These are phyloP conservation scores for Paracamarosporium sp. DNA, from an alignment of 2,329 filamentous ascomycete genomes.

Conservation along the genomic window DNA sequence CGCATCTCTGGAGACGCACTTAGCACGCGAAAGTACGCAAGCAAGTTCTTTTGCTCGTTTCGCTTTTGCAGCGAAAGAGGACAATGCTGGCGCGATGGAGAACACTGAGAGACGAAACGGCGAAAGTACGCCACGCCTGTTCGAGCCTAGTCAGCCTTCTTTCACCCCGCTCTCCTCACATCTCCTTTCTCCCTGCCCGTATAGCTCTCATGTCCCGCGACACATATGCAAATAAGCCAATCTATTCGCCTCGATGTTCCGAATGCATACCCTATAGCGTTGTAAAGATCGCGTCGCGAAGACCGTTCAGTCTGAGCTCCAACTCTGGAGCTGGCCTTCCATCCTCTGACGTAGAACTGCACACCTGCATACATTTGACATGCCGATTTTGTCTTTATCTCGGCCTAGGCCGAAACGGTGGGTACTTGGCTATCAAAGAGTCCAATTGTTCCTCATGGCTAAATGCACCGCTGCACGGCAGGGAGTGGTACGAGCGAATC, in stretches of 20 bases:
- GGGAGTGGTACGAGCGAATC: slow-evolving; percentile 16
- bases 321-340: neutral
- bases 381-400: neutral
- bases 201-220: neutral
- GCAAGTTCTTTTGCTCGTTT: too few species aligned
- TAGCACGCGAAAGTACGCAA: neutral
- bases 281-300: neutral
- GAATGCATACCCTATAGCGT: neutral
- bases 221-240: neutral
- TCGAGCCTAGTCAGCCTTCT: neutral
- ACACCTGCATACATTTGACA: neutral
- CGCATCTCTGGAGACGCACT: neutral
- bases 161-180: neutral
- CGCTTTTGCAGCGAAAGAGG: neutral
- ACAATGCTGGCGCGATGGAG: neutral
- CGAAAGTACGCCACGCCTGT: neutral
- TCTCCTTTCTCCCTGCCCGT: neutral
- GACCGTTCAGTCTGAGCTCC: neutral
- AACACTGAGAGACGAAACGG: neutral
- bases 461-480: slow-evolving; percentile 22
- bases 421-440: neutral
- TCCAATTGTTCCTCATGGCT: slow-evolving; percentile 12
- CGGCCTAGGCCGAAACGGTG: neutral
- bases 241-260: neutral
- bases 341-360: neutral